Evolutionary conservation across 257 asterid genomes (phyloP).

Genomic region (Leonotis leonurus): DNA sequence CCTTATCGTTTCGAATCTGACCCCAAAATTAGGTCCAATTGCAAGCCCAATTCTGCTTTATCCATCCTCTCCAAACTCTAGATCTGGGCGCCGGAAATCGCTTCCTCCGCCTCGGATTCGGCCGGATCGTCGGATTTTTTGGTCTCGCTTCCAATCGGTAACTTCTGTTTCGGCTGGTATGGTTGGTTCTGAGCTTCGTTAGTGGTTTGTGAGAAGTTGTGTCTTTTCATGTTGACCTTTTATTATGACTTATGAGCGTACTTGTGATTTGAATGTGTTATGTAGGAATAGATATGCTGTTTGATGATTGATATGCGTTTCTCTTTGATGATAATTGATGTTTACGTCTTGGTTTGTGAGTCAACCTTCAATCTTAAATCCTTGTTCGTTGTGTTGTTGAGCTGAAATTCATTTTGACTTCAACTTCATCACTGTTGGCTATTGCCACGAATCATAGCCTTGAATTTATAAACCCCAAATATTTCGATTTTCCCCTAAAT

Average conservation of each 20-base stretch:
- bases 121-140: too few relatives aligned
- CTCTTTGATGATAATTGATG: not conserved
- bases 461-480: too few relatives aligned
- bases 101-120: too few relatives aligned
- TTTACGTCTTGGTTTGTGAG: not conserved
- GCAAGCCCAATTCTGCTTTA: constrained; percentile 68
- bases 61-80: constrained; percentile 59
- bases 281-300: not conserved
- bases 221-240: not conserved
- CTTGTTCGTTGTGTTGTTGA: not conserved
- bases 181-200: not conserved
- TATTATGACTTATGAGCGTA: not conserved
- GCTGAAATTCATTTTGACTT: too few relatives aligned
- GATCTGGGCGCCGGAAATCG: constrained; percentile 42
- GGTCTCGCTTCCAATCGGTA: too few relatives aligned
- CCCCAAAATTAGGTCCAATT: constrained; percentile 58
- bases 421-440: too few relatives aligned
- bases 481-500: too few relatives aligned
- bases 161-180: too few relatives aligned
- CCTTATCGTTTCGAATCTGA: constrained; percentile 41
- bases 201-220: not conserved
- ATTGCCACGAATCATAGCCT: too few relatives aligned
- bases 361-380: not conserved
- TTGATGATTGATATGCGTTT: not conserved
- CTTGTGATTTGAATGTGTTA: not conserved